Conservation (phyloP, 768 basidiomycete species). For the Leccinum incarnatum region DNA sequence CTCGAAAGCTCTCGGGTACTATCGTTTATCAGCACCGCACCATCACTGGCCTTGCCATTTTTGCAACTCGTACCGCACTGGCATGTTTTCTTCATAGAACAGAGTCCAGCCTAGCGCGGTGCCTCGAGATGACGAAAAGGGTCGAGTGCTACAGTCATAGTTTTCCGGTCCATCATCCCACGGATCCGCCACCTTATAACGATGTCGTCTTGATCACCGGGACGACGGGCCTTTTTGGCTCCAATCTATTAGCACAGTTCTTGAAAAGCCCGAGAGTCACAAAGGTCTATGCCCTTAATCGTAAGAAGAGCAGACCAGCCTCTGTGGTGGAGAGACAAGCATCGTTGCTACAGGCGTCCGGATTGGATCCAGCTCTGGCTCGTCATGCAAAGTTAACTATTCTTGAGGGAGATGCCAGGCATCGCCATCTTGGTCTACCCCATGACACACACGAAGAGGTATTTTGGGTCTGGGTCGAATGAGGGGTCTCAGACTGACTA, state of each 20-base stretch:
- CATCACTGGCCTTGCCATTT: constrained; percentile 24
- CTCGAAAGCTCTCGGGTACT: constrained; percentile 24
- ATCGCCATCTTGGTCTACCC: constrained; percentile 26
- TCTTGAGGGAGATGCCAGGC: constrained; percentile 31
- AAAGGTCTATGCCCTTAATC: constrained; percentile 32
- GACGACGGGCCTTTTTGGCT: constrained; percentile 35
- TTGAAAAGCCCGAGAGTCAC: constrained; percentile 12
- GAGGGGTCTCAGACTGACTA: background rate
- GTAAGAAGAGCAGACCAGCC: constrained; percentile 13
- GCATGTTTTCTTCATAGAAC: constrained; percentile 13
- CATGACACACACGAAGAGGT: constrained; percentile 29
- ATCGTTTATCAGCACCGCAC: constrained; percentile 39
- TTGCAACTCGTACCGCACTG: constrained; percentile 10
- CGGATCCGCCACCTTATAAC: background rate
- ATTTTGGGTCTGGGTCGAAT: background rate
- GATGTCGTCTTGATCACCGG: constrained; percentile 33
- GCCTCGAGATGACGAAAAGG: constrained; percentile 14
- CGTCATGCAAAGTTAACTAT: constrained; percentile 31
- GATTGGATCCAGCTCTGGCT: constrained; percentile 29
- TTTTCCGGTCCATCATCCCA: constrained; percentile 12
- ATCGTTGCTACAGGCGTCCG: constrained; percentile 27
- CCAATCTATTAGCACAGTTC: constrained; percentile 25
- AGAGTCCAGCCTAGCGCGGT: constrained; percentile 14
- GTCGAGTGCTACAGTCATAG: background rate
- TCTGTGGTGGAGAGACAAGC: constrained; percentile 27